Base-by-base conservation (phyloP, 768 basidiomycete genomes). In the Tylopilus sp. region DNA sequence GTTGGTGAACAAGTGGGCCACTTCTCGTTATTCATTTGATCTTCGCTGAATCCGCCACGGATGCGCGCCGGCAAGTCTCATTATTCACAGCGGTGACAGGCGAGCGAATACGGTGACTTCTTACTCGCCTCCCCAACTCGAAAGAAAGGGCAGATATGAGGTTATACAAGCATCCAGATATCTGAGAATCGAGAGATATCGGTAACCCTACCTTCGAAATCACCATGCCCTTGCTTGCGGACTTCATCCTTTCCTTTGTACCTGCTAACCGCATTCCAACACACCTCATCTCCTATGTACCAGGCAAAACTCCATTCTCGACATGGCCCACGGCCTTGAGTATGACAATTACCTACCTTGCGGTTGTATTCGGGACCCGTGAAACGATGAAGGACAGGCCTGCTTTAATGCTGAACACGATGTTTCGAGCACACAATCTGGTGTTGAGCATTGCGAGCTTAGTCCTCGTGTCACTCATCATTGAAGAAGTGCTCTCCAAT, bases 391-490 rank as follows among this genome's bases (percentile, higher is more conserved):
- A 83, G 76, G 81, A 80, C 65, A 76, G 77, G 53, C 72, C 78
- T 60, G 78, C 91, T 3, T 74, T 80, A 63, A 86, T 82, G 73
- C 80, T 94, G 65, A 87, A 83, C 44, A 69, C 77, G 53, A 76
- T 90, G 45, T 95, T 95, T 75, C 90, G 89, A 74, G 64, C 78
- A 20, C 95, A 98, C 73, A 98, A 98, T 71, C 71, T 93, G 54
- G 66, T 94, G 63, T 79, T 98, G 53, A 90, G 88, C 62, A 69
- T 74, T 23, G 93, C 89, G 23, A 93, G 91, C 57, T 73, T 81
- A 25, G 68, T 95, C 44, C 75, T 98, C 25, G 81, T 98, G 52
- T 72, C 73, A 8, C 77, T 95, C 30, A 91, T 95, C 78, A 69
- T 88, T 21, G 93, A 97, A 71, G 93, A 95, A 71, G 86, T 94